Evolutionary conservation across 768 basidiomycete genomes (phyloP), one percentile per base, ranked within the genome.

Genomic region (Trametes punicea): DNA sequence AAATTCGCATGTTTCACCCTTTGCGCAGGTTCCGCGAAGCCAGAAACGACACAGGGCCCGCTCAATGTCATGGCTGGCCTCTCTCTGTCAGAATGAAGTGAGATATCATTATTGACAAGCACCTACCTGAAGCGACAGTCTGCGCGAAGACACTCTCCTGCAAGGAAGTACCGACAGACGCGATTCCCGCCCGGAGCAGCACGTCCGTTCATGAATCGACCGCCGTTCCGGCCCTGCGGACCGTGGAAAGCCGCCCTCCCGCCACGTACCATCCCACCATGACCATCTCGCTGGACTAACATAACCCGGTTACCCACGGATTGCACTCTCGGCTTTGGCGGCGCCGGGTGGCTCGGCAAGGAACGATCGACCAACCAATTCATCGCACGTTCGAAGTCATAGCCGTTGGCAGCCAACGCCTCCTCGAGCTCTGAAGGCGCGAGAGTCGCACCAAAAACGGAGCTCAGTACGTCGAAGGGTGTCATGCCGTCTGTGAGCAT

Each of bases 111-210:
- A 42, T 21, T 21, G 18, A 42, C 33, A 34, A 21, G 23, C 9
- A 67, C 83, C 61, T 63, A 96, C 96, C 93, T 98, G 77, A 98
- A 99, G 54, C 96, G 85, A 74, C 97, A 98, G 74, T 99, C 97
- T 39, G 94, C 91, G 44, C 97, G 75, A 55, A 98, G 74, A 67
- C 97, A 99, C 71, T 98, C 95, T 15, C 97, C 97, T 6, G 93
- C 91, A 23, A 99, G 81, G 73, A 94, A 99, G 69, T 98, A 98
- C 51, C 97, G 79, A 71, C 97, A 99, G 25, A 99, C 94, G 56
- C 92, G 77, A 64, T 85, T 88, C 9, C 85, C 85, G 44, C 81
- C 80, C 47, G 77, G 74, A 0, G 70, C 73, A 25, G 83, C 80
- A 13, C 86, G 79, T 1, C 84, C 84, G 61, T 83, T 81, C 23